Evolutionary conservation across 345 rosid genomes (phyloP).

Genomic region (Eucalyptus tenuipes): DNA sequence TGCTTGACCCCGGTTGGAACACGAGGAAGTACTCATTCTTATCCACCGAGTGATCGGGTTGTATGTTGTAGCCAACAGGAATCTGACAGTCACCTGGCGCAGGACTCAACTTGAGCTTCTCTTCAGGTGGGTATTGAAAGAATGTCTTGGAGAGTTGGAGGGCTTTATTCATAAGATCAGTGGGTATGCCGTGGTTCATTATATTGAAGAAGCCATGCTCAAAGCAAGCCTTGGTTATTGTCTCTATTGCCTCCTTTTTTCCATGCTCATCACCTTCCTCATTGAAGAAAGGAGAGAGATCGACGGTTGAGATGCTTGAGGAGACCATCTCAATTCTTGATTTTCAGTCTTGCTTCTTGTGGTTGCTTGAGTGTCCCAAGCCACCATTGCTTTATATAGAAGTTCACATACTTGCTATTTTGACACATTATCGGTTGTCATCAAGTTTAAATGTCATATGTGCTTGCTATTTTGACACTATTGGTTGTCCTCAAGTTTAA

Average conservation of each 20-base stretch:
- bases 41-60: constrained; percentile 22
- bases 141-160: constrained; percentile 19
- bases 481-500: background rate
- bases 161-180: constrained; percentile 6
- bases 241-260: constrained; percentile 16
- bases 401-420: background rate
- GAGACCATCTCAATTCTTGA: background rate
- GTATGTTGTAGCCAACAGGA: constrained; percentile 28
- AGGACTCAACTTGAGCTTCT: constrained; percentile 17
- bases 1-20: constrained; percentile 20
- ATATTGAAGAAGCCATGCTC: constrained; percentile 39
- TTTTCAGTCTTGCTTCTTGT: background rate
- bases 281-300: constrained; percentile 26
- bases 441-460: background rate
- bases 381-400: background rate
- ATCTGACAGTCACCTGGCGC: constrained; percentile 8
- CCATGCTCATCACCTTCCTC: constrained; percentile 7
- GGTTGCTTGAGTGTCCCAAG: background rate
- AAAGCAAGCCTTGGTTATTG: constrained; percentile 18
- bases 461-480: background rate
- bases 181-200: constrained; percentile 33
- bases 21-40: constrained; percentile 25
- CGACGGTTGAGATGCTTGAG: constrained; percentile 17
- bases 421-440: background rate
- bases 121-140: constrained; percentile 16